phyloP scores from a whole-genome alignment of 495 filamentous ascomycete genomes.

The Tuber aestivum region DNA sequence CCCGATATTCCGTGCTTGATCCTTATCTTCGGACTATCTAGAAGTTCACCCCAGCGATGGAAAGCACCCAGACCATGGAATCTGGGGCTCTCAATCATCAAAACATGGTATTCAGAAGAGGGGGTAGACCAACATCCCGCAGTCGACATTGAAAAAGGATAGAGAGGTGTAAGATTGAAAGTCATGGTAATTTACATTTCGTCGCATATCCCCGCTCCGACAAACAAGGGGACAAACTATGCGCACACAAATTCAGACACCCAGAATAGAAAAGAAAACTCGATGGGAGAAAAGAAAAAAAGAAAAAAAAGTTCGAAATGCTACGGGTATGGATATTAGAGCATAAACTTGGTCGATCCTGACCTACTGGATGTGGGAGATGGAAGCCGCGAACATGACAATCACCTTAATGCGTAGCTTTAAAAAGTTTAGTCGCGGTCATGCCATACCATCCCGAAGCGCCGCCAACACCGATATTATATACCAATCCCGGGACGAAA shows the following conservation, averaged over 20 bases:
- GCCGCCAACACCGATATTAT: background rate
- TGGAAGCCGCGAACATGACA: background rate
- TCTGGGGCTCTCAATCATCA: background rate
- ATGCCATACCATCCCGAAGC: background rate
- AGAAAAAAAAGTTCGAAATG: background rate
- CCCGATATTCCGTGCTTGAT: background rate
- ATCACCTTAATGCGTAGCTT: background rate
- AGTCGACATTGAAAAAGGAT: background rate
- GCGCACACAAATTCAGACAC: background rate
- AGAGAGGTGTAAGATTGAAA: background rate
- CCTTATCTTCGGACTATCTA: background rate
- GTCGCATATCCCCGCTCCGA: background rate
- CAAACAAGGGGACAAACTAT: background rate
- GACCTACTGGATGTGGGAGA: background rate
- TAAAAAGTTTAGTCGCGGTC: background rate
- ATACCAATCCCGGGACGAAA: background rate
- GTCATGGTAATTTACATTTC: background rate
- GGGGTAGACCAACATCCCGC: background rate
- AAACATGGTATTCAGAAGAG: background rate
- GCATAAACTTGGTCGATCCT: background rate
- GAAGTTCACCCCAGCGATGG: background rate
- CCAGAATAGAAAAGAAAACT: background rate
- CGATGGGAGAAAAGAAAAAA: background rate
- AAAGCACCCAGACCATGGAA: background rate
- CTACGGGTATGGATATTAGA: background rate